Base-by-base conservation (phyloP, 1,139 yeast genomes). In the Candida glucosophila region DNA sequence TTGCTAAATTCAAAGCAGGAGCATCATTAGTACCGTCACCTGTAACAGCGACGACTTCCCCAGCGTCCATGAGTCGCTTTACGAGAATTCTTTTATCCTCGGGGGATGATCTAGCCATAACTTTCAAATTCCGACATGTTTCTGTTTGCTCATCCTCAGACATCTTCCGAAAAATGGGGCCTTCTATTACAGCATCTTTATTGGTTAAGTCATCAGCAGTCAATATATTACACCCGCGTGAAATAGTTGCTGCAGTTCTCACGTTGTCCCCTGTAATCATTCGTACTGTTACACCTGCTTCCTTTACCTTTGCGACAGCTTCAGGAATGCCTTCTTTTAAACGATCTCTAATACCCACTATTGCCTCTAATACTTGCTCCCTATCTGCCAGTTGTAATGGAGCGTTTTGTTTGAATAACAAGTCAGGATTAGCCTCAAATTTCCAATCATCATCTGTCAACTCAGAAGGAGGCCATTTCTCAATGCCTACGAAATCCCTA, bases 11-110 rank as follows among this genome's bases (percentile, higher is more conserved):
- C 44, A 85, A 67, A 4, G 95, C 95, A n/a, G 94, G 94, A 0
- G 95, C 95, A 62, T 85, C 95, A 50, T 85, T 85, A 8, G 95
- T 85, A 52, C 98, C 98, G 54, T 90, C 98, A 49, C 98, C 98
- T 17, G 98, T 90, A 22, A 88, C 98, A 2, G 98, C 98, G 28
- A 90, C 98, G 24, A 90, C 94, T 45, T 90, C 96, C 18, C 90
- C 93, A 46, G 77, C 67, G 25, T 69, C 64, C 43, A 80, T 75
- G 40, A 90, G 66, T n/a, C 85, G 76, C 39, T 80, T 80, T 22
- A 92, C 98, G 28, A 90, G 66, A 20, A 82, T 59, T 35, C 94
- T 66, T 55, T 90, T 90, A 55, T 90, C 98, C 43, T 88, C 95
- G 4, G 98, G 98, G 10, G 93, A 79, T 1, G 96, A 86, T 46